Conservation (phyloP, 1,284 basidiomycete species). For the Ustilago shanxiensis region DNA sequence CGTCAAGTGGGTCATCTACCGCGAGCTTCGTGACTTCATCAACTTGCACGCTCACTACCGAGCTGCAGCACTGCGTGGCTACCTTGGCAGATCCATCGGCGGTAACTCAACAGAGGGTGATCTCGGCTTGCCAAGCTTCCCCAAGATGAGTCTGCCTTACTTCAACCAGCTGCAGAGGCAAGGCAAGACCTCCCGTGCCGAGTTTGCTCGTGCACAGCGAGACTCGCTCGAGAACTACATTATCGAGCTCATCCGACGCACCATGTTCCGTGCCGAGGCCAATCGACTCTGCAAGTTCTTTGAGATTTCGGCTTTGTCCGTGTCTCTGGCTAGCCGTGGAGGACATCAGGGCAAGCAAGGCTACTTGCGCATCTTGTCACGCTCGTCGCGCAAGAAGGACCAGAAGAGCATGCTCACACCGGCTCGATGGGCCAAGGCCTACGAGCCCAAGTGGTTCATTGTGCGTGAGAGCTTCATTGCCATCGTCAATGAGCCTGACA, state of each 20-base stretch:
- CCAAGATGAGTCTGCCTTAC: conserved; percentile 85
- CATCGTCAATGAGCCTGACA: conserved; percentile 84
- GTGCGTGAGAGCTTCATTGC: conserved; percentile 93
- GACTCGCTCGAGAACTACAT: conserved; percentile 89
- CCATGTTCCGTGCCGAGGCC: conserved; percentile 97
- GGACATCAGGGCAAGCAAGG: conserved; percentile 87
- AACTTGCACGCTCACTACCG: conserved; percentile 91
- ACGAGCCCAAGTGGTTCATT: conserved; percentile 89
- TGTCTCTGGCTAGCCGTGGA: conserved; percentile 84
- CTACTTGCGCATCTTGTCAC: conserved; percentile 75
- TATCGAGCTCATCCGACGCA: conserved; percentile 78
- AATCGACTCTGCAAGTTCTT: conserved; percentile 95
- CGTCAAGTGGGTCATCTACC: conserved; percentile 90
- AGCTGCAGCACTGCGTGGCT: conserved; percentile 74
- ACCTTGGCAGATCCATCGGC: conserved; percentile 57
- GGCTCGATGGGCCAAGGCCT: conserved; percentile 77
- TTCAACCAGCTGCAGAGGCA: conserved; percentile 77
- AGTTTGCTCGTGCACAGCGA: conserved; percentile 84
- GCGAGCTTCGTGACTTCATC: conserved; percentile 91
- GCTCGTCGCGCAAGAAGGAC: conserved; percentile 72
- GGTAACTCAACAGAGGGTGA: conserved; percentile 55
- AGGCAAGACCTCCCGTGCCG: conserved; percentile 72
- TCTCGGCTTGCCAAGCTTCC: conserved; percentile 91
- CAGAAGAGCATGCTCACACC: conserved; percentile 71
- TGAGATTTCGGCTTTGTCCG: conserved; percentile 89